Percentiles rank a stretch among this genome's conserved stretches.
phyloP scores from a whole-genome alignment of 1,284 basidiomycete species.

The Peniophora sp. region DNA sequence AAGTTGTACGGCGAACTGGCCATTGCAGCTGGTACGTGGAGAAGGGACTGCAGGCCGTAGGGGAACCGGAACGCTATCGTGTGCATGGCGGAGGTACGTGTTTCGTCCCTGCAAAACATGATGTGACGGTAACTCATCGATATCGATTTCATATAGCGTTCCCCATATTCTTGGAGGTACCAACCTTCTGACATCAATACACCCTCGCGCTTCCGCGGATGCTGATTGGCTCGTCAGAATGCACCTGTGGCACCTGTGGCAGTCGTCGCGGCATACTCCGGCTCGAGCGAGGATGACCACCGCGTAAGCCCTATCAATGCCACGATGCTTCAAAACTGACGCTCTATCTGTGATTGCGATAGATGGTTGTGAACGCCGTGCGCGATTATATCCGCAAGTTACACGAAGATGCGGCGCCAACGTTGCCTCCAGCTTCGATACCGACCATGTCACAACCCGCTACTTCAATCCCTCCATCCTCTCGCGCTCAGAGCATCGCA shows the following conservation, averaged over 20 bases:
- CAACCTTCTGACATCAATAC: neutral
- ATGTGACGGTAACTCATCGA: neutral
- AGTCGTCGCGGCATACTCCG: slow-evolving; percentile 74
- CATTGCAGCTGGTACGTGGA: slow-evolving; percentile 79
- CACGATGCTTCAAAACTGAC: neutral
- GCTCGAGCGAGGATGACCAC: slow-evolving; percentile 73
- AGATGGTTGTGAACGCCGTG: slow-evolving; percentile 61
- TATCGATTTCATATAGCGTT: slow-evolving; percentile 43
- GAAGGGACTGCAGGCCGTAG: slow-evolving; percentile 71
- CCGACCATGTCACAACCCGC: too few relatives aligned
- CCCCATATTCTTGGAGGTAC: slow-evolving; percentile 75
- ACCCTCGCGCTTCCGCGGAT: slow-evolving; percentile 1
- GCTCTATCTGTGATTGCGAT: slow-evolving; percentile 1
- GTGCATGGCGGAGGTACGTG: slow-evolving; percentile 69
- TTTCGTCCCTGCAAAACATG: neutral
- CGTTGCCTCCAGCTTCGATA: slow-evolving; percentile 2
- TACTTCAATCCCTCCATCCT: too few relatives aligned
- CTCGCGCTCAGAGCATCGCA: too few relatives aligned
- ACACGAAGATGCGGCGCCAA: slow-evolving; percentile 24
- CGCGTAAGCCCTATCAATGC: slow-evolving; percentile 35
- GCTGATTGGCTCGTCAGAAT: slow-evolving; percentile 37
- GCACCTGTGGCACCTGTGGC: slow-evolving; percentile 76
- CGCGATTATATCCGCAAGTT: slow-evolving; percentile 65
- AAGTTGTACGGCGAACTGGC: slow-evolving; percentile 69
- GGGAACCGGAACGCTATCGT: slow-evolving; percentile 51